Conservation (phyloP, 2,329 filamentous ascomycete genomes). For the Eutypella sp. region DNA sequence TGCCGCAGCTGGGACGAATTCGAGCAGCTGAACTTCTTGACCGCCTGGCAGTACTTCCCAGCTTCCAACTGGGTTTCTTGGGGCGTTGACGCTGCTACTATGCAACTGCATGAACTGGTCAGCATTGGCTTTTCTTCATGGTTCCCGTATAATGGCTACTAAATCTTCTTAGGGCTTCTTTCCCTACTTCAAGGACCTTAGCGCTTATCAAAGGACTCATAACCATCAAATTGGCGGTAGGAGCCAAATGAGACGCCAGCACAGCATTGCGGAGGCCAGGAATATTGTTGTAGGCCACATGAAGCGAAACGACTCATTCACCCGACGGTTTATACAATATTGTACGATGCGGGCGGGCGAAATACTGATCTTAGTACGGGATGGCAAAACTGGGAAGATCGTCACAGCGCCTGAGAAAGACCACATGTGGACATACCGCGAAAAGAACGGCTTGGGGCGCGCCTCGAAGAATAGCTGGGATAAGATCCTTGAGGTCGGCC, state of each 20-base stretch:
- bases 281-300: slow-evolving; percentile 29
- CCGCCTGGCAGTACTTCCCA: slow-evolving; percentile 41
- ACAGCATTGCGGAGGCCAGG: slow-evolving; percentile 21
- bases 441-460: slow-evolving; percentile 17
- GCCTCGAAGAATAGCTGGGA: slow-evolving; percentile 22
- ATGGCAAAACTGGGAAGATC: slow-evolving; percentile 25
- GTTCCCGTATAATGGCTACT: slow-evolving; percentile 1
- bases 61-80: slow-evolving; percentile 39
- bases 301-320: slow-evolving; percentile 26
- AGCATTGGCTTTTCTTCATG: slow-evolving; percentile 5
- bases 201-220: slow-evolving; percentile 15
- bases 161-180: slow-evolving; percentile 18
- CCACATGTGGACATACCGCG: slow-evolving; percentile 22
- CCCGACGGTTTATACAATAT: slow-evolving; percentile 27
- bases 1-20: slow-evolving; percentile 48
- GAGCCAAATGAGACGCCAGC: slow-evolving; percentile 16
- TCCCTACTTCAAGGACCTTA: slow-evolving; percentile 21
- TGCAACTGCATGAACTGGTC: slow-evolving; percentile 36
- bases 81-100: slow-evolving; percentile 31
- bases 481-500: slow-evolving; percentile 15
- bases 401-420: slow-evolving; percentile 18
- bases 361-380: slow-evolving; percentile 22
- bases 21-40: slow-evolving; percentile 41
- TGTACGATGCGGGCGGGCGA: slow-evolving; percentile 23
- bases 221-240: slow-evolving; percentile 18